Percentiles rank a stretch among this genome's conserved stretches.
phyloP scores from a whole-genome alignment of 176 grass and related monocot genomes.

The Miscanthus lutarioriparius region DNA sequence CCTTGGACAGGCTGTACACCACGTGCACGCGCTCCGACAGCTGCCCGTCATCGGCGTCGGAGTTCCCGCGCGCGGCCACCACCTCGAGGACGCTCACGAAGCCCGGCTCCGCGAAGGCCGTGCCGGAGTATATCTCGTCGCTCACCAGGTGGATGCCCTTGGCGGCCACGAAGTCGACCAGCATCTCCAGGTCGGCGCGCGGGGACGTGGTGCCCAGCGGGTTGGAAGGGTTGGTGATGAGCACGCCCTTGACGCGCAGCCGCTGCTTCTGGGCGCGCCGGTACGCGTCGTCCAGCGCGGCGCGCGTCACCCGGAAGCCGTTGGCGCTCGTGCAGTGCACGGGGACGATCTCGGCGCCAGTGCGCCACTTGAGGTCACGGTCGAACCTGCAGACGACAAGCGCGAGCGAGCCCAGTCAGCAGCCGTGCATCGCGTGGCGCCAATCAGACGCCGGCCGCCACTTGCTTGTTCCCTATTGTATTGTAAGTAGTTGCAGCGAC shows the following conservation, averaged over 20 bases:
- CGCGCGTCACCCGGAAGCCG: constrained; percentile 68
- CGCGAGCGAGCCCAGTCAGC: background rate
- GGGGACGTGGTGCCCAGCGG: constrained; percentile 70
- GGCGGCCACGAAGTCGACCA: constrained; percentile 64
- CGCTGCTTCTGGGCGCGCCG: constrained; percentile 49
- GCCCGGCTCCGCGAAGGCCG: constrained; percentile 48
- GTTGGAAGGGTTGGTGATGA: constrained; percentile 96
- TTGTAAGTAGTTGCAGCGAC: background rate
- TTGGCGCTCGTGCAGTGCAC: constrained; percentile 74
- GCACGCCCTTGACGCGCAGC: constrained; percentile 77
- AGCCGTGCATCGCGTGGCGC: background rate
- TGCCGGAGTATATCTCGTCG: constrained; percentile 97
- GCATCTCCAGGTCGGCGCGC: constrained; percentile 52
- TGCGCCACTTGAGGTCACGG: constrained; percentile 96
- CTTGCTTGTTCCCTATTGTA: constrained; percentile 8
- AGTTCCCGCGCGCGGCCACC: background rate
- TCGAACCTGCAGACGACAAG: constrained; percentile 61
- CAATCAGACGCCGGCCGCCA: background rate
- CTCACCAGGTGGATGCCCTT: constrained; percentile 84
- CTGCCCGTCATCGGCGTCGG: background rate
- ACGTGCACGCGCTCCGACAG: constrained; percentile 59
- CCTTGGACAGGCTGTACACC: constrained; percentile 94
- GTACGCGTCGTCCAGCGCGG: constrained; percentile 72
- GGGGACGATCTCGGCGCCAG: constrained; percentile 81
- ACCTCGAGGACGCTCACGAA: constrained; percentile 90